These are phyloP conservation scores for Sarocladiaceae sp. DNA, from an alignment of 2,329 filamentous ascomycete species.

Conservation along the genomic window DNA sequence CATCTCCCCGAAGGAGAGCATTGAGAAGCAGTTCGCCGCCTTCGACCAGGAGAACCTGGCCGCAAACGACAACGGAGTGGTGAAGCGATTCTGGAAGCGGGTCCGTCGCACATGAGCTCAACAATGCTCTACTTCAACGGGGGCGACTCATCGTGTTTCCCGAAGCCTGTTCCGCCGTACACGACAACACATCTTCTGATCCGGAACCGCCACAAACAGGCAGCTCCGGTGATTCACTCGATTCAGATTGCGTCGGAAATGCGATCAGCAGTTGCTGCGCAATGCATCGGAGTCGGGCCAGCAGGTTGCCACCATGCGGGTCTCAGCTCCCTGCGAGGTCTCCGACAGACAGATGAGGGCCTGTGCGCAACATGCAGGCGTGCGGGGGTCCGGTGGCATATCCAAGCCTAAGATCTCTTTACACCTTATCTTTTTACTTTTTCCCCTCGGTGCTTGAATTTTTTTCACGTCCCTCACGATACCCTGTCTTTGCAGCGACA, in stretches of 20 bases:
- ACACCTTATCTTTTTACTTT: neutral
- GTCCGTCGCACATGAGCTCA: conserved; percentile 40
- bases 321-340: neutral
- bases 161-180: no score
- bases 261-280: neutral
- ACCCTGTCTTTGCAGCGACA: neutral
- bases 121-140: neutral
- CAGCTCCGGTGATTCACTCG: neutral
- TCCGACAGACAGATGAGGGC: neutral
- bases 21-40: conserved; percentile 49
- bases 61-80: conserved; percentile 43
- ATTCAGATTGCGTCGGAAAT: no score
- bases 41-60: conserved; percentile 44
- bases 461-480: neutral
- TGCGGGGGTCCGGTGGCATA: neutral
- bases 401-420: neutral
- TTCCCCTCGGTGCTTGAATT: neutral
- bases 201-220: neutral
- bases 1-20: conserved; percentile 43
- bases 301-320: neutral
- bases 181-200: no score
- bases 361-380: neutral
- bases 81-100: conserved; percentile 63
- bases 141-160: no score
- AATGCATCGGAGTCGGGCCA: neutral